Percentiles rank a stretch among this genome's conserved stretches.
Evolutionary conservation across 306 rosid species (phyloP).

Genomic region (Ammopiptanthus mongolicus): DNA sequence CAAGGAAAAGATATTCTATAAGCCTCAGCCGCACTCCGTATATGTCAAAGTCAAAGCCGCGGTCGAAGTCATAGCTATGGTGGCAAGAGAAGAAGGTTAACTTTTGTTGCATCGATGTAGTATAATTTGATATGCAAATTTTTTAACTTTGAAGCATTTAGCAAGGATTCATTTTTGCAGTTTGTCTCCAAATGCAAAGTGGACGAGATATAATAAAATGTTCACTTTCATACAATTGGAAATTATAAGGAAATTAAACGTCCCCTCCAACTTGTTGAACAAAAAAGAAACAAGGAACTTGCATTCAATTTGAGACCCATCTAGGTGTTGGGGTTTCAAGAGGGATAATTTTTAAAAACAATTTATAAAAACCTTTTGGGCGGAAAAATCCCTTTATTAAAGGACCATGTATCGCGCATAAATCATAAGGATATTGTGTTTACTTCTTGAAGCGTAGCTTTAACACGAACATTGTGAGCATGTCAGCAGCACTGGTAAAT

Average conservation of each 20-base stretch:
- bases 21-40: slow-evolving; percentile 55
- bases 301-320: not conserved
- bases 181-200: slow-evolving; percentile 39
- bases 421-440: too few species aligned
- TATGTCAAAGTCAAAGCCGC: slow-evolving; percentile 39
- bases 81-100: slow-evolving; percentile 58
- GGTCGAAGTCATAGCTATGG: slow-evolving; percentile 46
- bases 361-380: too few species aligned
- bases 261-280: not conserved
- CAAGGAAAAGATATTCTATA: slow-evolving; percentile 67
- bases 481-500: too few species aligned
- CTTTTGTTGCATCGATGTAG: slow-evolving; percentile 2
- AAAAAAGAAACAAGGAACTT: not conserved
- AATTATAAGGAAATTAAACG: not conserved
- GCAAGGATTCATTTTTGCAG: slow-evolving; percentile 37
- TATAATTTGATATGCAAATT: not conserved
- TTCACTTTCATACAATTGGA: slow-evolving; percentile 2
- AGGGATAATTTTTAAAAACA: too few species aligned
- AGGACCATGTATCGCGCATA: too few species aligned
- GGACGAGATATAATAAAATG: not conserved
- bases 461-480: too few species aligned
- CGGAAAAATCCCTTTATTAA: too few species aligned
- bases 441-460: too few species aligned
- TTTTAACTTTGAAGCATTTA: slow-evolving; percentile 2
- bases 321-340: too few species aligned